Base-by-base conservation (phyloP, 306 rosid species). In the Glycine tomentella region DNA sequence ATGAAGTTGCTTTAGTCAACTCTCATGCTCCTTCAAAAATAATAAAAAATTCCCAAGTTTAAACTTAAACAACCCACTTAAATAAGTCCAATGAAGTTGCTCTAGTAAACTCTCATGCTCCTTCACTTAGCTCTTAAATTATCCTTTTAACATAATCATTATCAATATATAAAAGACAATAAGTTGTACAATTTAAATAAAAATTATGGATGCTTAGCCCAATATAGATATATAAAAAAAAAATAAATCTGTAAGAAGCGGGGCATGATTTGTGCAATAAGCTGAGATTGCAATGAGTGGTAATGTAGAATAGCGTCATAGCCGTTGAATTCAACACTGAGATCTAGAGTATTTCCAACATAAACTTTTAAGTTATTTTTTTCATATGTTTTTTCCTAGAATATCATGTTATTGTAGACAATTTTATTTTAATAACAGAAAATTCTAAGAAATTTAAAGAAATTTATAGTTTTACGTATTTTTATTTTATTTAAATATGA, bases 311-410 rank as follows among this genome's bases (percentile, higher is more conserved):
- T 71, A 16, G 59, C 86, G 86, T 88, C 89, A 46, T 33, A 56
- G 13, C 94, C 89, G 82, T 91, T n/a, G n/a, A 74, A 79, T 62
- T 25, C 6, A 13, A 68, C 64, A 85, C 80, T 70, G 46, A 53
- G 17, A 77, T 1, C 31, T 25, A 25, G 25, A 25, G 31, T 25
- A 25, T 25, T 25, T 25, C 1, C 31, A 25, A 25, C 1, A 25
- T 1, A 1, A 25, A 25, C 20, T 20, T 20, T 20, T 25, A 0
- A 25, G 1, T 1, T 25, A 0, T 1, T 25, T 25, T 25, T 25
- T 25, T 25, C 31, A 25, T 25, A 25, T 25, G 1, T 25, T 25
- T 25, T 25, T 25, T 1, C 1, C 2, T 0, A 1, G 1, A 25
- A 25, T 25, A 25, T 25, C 31, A 20, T 20, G 20, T 20, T 20